phyloP scores from a whole-genome alignment of 176 grass and related monocot genomes.

The Pharus latifolius region DNA sequence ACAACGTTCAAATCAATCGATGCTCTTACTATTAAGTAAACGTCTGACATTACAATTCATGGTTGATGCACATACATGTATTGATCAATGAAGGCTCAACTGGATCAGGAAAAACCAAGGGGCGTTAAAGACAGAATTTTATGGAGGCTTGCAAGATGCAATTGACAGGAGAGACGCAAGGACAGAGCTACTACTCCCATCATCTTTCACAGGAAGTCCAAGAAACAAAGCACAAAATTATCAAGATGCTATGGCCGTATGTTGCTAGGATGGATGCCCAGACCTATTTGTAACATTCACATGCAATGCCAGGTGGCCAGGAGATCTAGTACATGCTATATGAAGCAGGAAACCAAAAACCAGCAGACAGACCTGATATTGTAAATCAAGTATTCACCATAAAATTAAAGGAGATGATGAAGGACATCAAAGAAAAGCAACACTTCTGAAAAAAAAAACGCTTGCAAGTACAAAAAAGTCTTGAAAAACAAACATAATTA shows the following conservation, averaged over 20 bases:
- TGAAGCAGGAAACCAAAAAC: not conserved
- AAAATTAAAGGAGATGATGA: not conserved
- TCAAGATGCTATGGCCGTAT: slow-evolving; percentile 1
- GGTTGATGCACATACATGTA: not conserved
- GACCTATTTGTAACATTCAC: slow-evolving; percentile 10
- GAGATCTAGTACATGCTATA: not conserved
- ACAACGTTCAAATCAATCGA: not conserved
- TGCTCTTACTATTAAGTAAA: not conserved
- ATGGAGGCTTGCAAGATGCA: not conserved
- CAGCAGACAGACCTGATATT: not conserved
- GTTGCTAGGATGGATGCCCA: not conserved
- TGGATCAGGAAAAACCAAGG: not conserved
- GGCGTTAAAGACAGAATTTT: not conserved
- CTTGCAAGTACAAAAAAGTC: not conserved
- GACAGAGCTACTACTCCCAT: not conserved
- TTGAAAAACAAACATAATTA: not conserved
- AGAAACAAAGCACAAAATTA: slow-evolving; percentile 16
- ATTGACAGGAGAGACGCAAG: not conserved
- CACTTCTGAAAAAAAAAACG: not conserved
- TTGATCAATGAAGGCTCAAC: not conserved
- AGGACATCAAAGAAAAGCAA: not conserved
- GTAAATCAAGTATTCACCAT: not conserved
- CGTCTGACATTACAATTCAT: not conserved
- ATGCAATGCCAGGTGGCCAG: slow-evolving; percentile 12
- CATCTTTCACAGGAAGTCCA: not conserved